Evolutionary conservation across 108 stramenopile genomes (phyloP).

Genomic region (Cyclostephanos tholiformis): DNA sequence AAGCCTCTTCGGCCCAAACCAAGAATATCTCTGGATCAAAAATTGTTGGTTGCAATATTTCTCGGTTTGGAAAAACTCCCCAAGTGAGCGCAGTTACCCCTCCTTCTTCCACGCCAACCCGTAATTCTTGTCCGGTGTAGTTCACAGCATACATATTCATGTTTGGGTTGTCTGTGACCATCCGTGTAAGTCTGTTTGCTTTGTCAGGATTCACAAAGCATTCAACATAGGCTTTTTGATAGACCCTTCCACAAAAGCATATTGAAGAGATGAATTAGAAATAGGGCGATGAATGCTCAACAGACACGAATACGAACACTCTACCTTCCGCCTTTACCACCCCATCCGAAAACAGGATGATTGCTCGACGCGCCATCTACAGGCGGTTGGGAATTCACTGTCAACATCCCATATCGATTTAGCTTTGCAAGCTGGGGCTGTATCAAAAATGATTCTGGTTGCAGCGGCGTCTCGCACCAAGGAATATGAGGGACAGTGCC

Average conservation of each 20-base stretch:
- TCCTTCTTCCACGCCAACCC: slow-evolving; percentile 61
- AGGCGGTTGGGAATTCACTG: slow-evolving; percentile 94
- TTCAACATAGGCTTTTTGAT: slow-evolving; percentile 98
- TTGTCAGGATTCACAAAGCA: slow-evolving; percentile 90
- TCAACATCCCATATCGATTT: slow-evolving; percentile 89
- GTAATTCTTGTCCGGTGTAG: slow-evolving; percentile 57
- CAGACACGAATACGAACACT: not conserved
- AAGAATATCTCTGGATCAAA: slow-evolving; percentile 93
- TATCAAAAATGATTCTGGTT: slow-evolving; percentile 90
- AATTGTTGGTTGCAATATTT: slow-evolving; percentile 97
- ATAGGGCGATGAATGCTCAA: not conserved
- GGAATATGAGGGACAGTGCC: slow-evolving; percentile 90
- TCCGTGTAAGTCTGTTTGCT: slow-evolving; percentile 62
- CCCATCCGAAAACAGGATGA: slow-evolving; percentile 93
- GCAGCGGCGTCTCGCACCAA: slow-evolving; percentile 96
- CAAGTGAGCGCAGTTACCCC: slow-evolving; percentile 91
- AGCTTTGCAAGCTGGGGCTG: slow-evolving; percentile 73
- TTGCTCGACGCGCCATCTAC: slow-evolving; percentile 86
- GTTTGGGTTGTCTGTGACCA: slow-evolving; percentile 55
- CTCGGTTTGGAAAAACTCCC: slow-evolving; percentile 69
- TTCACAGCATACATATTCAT: slow-evolving; percentile 89
- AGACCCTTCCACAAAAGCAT: slow-evolving; percentile 58
- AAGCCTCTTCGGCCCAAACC: slow-evolving; percentile 95
- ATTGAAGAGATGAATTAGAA: not conserved
- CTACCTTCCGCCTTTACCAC: slow-evolving; percentile 79